Percentiles rank a stretch among this genome's conserved stretches.
phyloP scores from a whole-genome alignment of 2,329 filamentous ascomycete species.

The Stemphylium beticola region DNA sequence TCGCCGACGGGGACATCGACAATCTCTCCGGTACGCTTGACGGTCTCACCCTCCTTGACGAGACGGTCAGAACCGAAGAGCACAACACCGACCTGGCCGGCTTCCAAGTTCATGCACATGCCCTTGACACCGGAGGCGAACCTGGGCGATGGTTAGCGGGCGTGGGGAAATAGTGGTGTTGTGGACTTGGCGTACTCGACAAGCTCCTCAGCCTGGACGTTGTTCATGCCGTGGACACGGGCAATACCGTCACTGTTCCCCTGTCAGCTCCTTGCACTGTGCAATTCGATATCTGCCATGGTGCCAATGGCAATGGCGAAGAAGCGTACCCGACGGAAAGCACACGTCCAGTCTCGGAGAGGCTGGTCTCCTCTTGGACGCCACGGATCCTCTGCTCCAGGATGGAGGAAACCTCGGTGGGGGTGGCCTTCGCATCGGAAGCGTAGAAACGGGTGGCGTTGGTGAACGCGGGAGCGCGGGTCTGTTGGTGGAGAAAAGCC shows the following conservation, averaged over 20 bases:
- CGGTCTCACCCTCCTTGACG: slow-evolving; percentile 98
- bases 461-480: slow-evolving; percentile 82
- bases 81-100: slow-evolving; percentile 99
- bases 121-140: slow-evolving; percentile 99
- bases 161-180: slow-evolving; percentile 11
- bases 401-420: slow-evolving; percentile 98
- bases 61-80: slow-evolving; percentile 99
- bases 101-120: slow-evolving; percentile 99
- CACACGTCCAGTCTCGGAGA: slow-evolving; percentile 98
- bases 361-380: slow-evolving; percentile 93
- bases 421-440: slow-evolving; percentile 89
- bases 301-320: slow-evolving; percentile 38
- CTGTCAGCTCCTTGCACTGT: slow-evolving; percentile 38
- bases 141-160: slow-evolving; percentile 59
- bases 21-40: slow-evolving; percentile 99
- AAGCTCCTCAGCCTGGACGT: slow-evolving; percentile 99
- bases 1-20: slow-evolving; percentile 95
- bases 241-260: slow-evolving; percentile 95
- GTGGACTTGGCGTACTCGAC: slow-evolving; percentile 79
- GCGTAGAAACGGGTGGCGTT: slow-evolving; percentile 85
- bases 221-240: slow-evolving; percentile 99
- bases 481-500: slow-evolving; percentile 64
- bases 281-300: slow-evolving; percentile 4
- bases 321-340: slow-evolving; percentile 94
- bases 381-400: slow-evolving; percentile 99